Evolutionary conservation across 805 yeast species (phyloP).

Genomic region (Komagataella pseudopastoris): DNA sequence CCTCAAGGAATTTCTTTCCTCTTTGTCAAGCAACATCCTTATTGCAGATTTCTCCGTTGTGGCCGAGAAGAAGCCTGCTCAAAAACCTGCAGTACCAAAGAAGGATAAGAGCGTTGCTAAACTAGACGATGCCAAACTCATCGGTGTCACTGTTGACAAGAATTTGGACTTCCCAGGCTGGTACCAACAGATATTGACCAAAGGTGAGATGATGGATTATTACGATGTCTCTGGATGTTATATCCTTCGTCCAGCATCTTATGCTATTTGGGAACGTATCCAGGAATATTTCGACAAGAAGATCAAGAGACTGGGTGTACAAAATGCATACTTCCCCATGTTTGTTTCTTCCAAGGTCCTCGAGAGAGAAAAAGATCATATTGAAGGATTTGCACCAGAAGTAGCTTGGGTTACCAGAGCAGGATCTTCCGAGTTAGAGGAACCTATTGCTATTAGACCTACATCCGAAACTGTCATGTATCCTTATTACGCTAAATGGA

Average conservation of each 20-base stretch:
- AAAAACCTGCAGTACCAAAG: slow-evolving; percentile 12
- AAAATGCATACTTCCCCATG: slow-evolving; percentile 97
- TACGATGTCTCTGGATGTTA: slow-evolving; percentile 99
- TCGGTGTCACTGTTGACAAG: slow-evolving; percentile 94
- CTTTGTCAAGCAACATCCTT: slow-evolving; percentile 35
- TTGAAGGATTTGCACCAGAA: slow-evolving; percentile 99
- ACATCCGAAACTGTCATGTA: slow-evolving; percentile 99
- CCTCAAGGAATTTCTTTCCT: slow-evolving; percentile 29
- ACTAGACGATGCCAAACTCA: slow-evolving; percentile 74
- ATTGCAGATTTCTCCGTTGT: slow-evolving; percentile 38
- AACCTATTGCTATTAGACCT: slow-evolving; percentile 98
- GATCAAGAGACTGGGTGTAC: slow-evolving; percentile 83
- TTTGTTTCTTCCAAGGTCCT: slow-evolving; percentile 86
- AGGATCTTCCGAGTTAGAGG: slow-evolving; percentile 87
- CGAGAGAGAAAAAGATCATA: slow-evolving; percentile 96
- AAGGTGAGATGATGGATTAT: slow-evolving; percentile 97
- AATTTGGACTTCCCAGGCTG: slow-evolving; percentile 86
- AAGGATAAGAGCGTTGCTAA: slow-evolving; percentile 27
- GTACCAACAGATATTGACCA: slow-evolving; percentile 93
- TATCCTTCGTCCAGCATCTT: slow-evolving; percentile 92
- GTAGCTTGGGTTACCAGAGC: slow-evolving; percentile 99
- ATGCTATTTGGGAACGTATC: slow-evolving; percentile 87
- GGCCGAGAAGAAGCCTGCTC: slow-evolving; percentile 9
- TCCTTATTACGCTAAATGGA: slow-evolving; percentile 98
- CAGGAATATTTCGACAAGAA: slow-evolving; percentile 73